Percentiles rank a stretch among this genome's conserved stretches.
phyloP scores from a whole-genome alignment of 2,329 filamentous ascomycete species.

The Grosmannia clavigera region DNA sequence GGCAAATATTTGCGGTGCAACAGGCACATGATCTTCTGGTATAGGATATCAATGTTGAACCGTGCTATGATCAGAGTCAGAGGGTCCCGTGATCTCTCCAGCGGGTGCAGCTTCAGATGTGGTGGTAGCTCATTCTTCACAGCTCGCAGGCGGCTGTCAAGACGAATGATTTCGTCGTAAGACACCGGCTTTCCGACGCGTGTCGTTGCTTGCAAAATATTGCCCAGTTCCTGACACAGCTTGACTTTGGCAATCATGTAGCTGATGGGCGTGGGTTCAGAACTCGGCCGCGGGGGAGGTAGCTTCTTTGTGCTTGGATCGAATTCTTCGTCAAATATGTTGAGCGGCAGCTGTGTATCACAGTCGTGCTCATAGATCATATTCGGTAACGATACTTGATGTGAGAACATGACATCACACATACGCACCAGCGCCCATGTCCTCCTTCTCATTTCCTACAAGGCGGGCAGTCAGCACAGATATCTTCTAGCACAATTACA shows the following conservation, averaged over 20 bases:
- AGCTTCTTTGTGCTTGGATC: conserved; percentile 54
- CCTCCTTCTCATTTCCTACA: conserved; percentile 55
- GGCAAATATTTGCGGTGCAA: conserved; percentile 79
- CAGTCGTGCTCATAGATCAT: conserved; percentile 67
- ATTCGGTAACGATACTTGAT: conserved; percentile 51
- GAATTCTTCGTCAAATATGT: conserved; percentile 73
- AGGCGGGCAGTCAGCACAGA: background rate
- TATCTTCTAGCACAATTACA: background rate
- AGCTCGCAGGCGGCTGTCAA: conserved; percentile 49
- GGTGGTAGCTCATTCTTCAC: conserved; percentile 59
- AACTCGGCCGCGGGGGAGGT: conserved; percentile 53
- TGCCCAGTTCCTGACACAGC: conserved; percentile 56
- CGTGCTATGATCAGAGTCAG: conserved; percentile 77
- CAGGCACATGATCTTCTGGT: conserved; percentile 78
- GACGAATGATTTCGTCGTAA: conserved; percentile 53
- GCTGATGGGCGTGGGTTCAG: conserved; percentile 62
- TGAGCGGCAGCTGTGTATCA: conserved; percentile 62
- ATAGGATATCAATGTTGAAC: conserved; percentile 73
- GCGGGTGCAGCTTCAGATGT: conserved; percentile 61
- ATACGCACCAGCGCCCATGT: conserved; percentile 61
- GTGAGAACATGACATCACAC: conserved; percentile 65
- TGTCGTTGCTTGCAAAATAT: conserved; percentile 55
- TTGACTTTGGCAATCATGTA: conserved; percentile 68
- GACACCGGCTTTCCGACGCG: conserved; percentile 40
- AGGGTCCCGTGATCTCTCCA: conserved; percentile 68